Percentiles rank a stretch among this genome's conserved stretches.
These are phyloP conservation scores for Millerago galiae DNA, from an alignment of 805 yeast species.

Conservation along the genomic window DNA sequence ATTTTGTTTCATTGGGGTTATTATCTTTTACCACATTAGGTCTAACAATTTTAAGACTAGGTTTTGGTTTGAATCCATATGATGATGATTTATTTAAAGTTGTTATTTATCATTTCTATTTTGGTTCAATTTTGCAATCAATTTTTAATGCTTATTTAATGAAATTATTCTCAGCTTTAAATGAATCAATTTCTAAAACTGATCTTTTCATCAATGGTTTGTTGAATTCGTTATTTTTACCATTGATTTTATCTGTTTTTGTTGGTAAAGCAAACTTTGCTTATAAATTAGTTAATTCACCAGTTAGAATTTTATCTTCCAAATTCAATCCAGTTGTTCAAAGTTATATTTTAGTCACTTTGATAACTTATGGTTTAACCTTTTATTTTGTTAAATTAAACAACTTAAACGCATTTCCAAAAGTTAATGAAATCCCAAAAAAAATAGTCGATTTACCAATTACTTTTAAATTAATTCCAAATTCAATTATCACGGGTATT, in stretches of 20 bases:
- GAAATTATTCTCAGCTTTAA: conserved; percentile 15
- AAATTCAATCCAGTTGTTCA: conserved; percentile 2
- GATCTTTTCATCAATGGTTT: not conserved
- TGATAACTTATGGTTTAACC: conserved; percentile 10
- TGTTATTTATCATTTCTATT: conserved; percentile 3
- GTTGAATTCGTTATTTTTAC: conserved; percentile 19
- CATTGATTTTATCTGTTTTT: conserved; percentile 10
- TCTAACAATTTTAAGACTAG: conserved; percentile 11
- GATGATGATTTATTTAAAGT: not conserved
- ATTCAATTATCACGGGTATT: conserved; percentile 23
- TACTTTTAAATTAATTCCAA: conserved; percentile 21
- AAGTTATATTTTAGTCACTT: conserved; percentile 10
- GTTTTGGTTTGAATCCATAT: conserved; percentile 5
- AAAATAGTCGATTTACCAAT: conserved; percentile 21
- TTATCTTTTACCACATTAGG: conserved; percentile 7
- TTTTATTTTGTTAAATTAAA: conserved; percentile 9
- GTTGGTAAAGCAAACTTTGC: conserved; percentile 12
- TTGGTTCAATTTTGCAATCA: conserved; percentile 15
- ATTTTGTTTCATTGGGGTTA: conserved; percentile 17
- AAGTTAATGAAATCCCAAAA: conserved; percentile 17
- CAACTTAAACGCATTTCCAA: not conserved
- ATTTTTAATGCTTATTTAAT: conserved; percentile 14
- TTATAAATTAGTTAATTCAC: conserved; percentile 20
- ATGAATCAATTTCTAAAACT: conserved; percentile 1
- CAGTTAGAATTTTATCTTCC: conserved; percentile 12